A percentile compares a stretch with the other conserved stretches of the same genome.
These are phyloP conservation scores for Yamadazyma diddensiae DNA, from an alignment of 1,139 yeast species.

Conservation along the genomic window DNA sequence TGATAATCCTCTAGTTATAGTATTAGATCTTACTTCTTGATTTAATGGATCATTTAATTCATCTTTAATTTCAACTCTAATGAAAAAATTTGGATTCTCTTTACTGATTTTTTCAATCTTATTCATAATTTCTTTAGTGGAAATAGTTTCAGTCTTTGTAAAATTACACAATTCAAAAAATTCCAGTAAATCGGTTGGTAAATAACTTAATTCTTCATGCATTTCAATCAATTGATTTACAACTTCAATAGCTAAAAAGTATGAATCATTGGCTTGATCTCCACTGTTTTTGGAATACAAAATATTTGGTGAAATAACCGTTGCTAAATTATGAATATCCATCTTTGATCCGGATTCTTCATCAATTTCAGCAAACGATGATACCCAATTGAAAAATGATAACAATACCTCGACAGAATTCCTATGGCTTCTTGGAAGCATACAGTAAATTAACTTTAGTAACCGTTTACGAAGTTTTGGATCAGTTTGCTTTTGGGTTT, in stretches of 20 bases:
- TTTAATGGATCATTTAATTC: constrained; percentile 18
- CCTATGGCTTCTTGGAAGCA: constrained; percentile 80
- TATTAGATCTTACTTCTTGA: constrained; percentile 32
- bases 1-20: constrained; percentile 35
- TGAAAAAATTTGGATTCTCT: constrained; percentile 30
- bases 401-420: constrained; percentile 84
- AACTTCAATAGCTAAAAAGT: constrained; percentile 88
- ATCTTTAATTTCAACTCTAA: constrained; percentile 20
- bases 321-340: constrained; percentile 94
- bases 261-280: constrained; percentile 59
- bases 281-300: constrained; percentile 41
- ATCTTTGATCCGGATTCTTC: constrained; percentile 90
- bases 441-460: constrained; percentile 69
- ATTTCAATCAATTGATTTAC: constrained; percentile 80
- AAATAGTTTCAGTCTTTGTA: constrained; percentile 18
- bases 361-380: constrained; percentile 88
- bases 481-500: constrained; percentile 61
- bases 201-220: constrained; percentile 75
- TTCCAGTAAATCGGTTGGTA: constrained; percentile 57
- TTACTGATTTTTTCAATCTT: constrained; percentile 30
- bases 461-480: constrained; percentile 50
- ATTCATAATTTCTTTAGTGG: constrained; percentile 39
- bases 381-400: constrained; percentile 90
- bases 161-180: constrained; percentile 38
- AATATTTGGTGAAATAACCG: constrained; percentile 93